phyloP scores from a whole-genome alignment of 768 basidiomycete species.

The Lyophyllum decastes region DNA sequence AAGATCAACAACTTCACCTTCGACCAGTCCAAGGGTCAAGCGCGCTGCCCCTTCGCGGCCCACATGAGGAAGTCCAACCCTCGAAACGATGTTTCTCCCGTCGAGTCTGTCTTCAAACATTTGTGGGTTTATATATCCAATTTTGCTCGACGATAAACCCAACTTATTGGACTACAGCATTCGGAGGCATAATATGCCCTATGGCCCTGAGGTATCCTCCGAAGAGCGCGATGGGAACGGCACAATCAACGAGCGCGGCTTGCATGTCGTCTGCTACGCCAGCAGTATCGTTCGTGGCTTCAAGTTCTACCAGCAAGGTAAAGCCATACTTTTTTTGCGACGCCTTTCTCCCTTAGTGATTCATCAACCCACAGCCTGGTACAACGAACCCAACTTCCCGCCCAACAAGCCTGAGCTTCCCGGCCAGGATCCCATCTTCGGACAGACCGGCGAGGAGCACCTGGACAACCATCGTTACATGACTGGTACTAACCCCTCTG shows the following conservation, averaged over 20 bases:
- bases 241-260: conserved; percentile 14
- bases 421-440: conserved; percentile 17
- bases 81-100: conserved; percentile 13
- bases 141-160: background rate
- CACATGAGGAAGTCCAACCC: conserved; percentile 21
- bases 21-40: conserved; percentile 10
- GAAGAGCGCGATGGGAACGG: conserved; percentile 4
- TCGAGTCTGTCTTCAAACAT: conserved; percentile 13
- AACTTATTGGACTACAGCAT: conserved; percentile 1
- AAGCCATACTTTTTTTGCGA: background rate
- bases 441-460: conserved; percentile 11
- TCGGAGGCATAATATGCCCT: conserved; percentile 12
- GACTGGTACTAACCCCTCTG: conserved; percentile 11
- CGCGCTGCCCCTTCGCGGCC: conserved; percentile 17
- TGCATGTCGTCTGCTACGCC: conserved; percentile 15
- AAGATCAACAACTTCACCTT: conserved; percentile 26
- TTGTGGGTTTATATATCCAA: background rate
- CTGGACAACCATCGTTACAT: conserved; percentile 7
- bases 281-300: conserved; percentile 20
- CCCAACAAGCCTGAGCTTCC: conserved; percentile 13
- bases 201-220: conserved; percentile 7
- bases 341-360: conserved; percentile 1
- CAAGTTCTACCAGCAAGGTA: conserved; percentile 14
- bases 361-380: conserved; percentile 6
- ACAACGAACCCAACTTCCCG: conserved; percentile 15